Evolutionary conservation across 371 early-diverging fungal genomes (phyloP).

Genomic region (Mycotypha africana): DNA sequence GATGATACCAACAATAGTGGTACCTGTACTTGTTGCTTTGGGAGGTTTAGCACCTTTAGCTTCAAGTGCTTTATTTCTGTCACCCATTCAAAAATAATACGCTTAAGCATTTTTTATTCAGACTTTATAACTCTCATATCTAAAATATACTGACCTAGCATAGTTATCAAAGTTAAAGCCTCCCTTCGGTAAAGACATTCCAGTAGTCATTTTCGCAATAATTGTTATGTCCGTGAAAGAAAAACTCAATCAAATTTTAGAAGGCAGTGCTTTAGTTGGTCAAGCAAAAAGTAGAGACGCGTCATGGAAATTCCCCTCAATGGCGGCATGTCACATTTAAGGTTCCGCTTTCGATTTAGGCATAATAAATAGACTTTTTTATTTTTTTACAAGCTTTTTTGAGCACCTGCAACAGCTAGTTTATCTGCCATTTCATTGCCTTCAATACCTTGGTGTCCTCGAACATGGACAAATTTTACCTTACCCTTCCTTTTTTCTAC

Average conservation of each 20-base stretch:
- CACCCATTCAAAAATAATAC: no score
- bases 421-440: conserved; percentile 76
- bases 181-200: conserved; percentile 40
- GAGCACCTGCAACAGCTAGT: conserved; percentile 61
- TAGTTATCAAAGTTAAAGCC: conserved; percentile 88
- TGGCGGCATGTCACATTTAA: no score
- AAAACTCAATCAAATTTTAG: no score
- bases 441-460: conserved; percentile 57
- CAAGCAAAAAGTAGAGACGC: no score
- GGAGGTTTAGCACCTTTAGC: conserved; percentile 78
- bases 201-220: conserved; percentile 37
- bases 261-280: no score
- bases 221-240: no score
- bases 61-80: conserved; percentile 72
- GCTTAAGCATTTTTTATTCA: neutral
- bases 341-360: no score
- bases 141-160: conserved; percentile 59
- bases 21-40: conserved; percentile 96
- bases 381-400: no score
- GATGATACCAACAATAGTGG: conserved; percentile 95
- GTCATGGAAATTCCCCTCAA: no score
- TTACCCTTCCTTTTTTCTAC: conserved; percentile 27
- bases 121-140: neutral
- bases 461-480: conserved; percentile 52
- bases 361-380: no score